Percentiles rank a stretch among this genome's conserved stretches.
Evolutionary conservation across 2,329 filamentous ascomycete species (phyloP).

Genomic region (Didymella exigua): DNA sequence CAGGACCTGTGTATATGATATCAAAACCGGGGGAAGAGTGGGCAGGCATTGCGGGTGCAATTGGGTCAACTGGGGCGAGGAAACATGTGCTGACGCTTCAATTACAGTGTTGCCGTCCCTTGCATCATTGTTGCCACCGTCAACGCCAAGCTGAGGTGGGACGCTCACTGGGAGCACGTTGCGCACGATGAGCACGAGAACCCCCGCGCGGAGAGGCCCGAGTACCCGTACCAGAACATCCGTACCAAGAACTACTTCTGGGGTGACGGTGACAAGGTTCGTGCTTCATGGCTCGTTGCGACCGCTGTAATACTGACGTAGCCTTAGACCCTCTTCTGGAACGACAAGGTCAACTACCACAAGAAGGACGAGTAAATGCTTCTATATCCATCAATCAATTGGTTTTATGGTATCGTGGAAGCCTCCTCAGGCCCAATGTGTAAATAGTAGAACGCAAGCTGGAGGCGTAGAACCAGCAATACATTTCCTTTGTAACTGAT

Average conservation of each 20-base stretch:
- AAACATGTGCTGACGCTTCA: conserved; percentile 21
- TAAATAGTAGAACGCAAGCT: conserved; percentile 35
- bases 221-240: conserved; percentile 99
- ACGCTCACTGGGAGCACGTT: conserved; percentile 97
- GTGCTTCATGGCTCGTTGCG: conserved; percentile 19
- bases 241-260: conserved; percentile 94
- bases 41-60: conserved; percentile 7
- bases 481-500: conserved; percentile 39
- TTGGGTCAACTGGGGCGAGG: not conserved
- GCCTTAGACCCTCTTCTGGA: conserved; percentile 71
- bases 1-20: conserved; percentile 7
- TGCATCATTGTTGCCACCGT: conserved; percentile 70
- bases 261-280: conserved; percentile 94
- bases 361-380: conserved; percentile 72
- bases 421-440: conserved; percentile 24
- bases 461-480: conserved; percentile 35
- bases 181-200: conserved; percentile 66
- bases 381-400: conserved; percentile 11
- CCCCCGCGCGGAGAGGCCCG: conserved; percentile 84
- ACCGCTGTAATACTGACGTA: not conserved
- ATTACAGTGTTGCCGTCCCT: conserved; percentile 72
- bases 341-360: conserved; percentile 94
- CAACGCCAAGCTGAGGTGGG: conserved; percentile 93
- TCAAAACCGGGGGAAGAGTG: conserved; percentile 3
- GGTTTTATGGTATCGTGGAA: conserved; percentile 8